A percentile compares a stretch with the other conserved stretches of the same genome.
These are phyloP conservation scores for Typha latifolia DNA, from an alignment of 176 grass and related monocot species.

Conservation along the genomic window DNA sequence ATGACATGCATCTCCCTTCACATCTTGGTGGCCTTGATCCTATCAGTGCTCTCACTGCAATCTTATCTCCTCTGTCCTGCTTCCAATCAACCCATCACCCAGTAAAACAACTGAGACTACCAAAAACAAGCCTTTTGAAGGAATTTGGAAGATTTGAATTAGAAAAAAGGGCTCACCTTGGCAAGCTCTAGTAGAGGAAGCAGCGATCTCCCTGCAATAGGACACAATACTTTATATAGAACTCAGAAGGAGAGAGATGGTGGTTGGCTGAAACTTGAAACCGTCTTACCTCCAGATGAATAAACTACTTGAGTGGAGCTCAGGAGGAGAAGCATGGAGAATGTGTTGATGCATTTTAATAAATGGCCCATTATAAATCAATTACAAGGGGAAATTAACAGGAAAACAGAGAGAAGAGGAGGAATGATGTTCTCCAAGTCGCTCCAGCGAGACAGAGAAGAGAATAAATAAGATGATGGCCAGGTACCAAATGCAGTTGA, in stretches of 20 bases:
- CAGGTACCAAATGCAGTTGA: neutral
- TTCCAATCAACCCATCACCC: neutral
- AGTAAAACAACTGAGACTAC: neutral
- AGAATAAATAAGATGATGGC: neutral
- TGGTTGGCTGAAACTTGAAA: too few species aligned
- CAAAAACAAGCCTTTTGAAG: neutral
- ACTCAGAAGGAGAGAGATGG: too few species aligned
- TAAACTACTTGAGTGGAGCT: slow-evolving; percentile 13
- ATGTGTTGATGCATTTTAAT: slow-evolving; percentile 20
- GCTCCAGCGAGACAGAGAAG: neutral
- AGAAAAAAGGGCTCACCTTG: neutral
- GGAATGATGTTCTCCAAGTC: neutral
- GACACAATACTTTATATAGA: neutral
- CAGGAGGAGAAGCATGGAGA: slow-evolving; percentile 13
- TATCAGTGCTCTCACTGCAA: slow-evolving; percentile 37
- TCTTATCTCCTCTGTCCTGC: slow-evolving; percentile 18
- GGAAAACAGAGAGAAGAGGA: neutral
- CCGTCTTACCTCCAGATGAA: slow-evolving; percentile 25
- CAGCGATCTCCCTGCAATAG: slow-evolving; percentile 2
- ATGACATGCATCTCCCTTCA: slow-evolving; percentile 58
- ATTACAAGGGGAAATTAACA: neutral
- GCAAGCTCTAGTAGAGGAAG: neutral
- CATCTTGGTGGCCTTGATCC: slow-evolving; percentile 80
- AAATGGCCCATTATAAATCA: slow-evolving; percentile 25
- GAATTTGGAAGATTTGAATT: neutral